phyloP scores from a whole-genome alignment of 768 basidiomycete species.

The Trametes villosa region DNA sequence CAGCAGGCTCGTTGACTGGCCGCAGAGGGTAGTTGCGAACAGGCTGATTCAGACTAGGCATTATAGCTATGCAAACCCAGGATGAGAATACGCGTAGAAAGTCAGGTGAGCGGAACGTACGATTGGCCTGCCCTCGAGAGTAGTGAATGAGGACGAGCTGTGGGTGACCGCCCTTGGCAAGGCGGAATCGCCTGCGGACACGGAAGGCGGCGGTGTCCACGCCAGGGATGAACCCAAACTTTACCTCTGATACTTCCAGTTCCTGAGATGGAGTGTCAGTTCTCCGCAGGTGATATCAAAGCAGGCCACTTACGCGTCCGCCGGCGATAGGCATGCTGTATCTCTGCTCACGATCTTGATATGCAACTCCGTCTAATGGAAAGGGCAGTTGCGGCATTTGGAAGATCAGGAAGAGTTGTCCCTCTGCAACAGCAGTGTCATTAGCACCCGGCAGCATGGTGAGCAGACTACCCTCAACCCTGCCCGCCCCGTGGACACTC shows the following conservation, averaged over 20 bases:
- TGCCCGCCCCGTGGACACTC: too few relatives aligned
- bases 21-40: constrained; percentile 75
- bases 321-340: constrained; percentile 53
- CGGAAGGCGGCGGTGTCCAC: constrained; percentile 68
- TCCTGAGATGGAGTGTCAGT: constrained; percentile 50
- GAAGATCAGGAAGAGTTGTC: constrained; percentile 68
- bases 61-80: constrained; percentile 50
- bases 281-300: not conserved
- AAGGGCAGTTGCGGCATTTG: constrained; percentile 61
- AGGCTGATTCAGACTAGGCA: constrained; percentile 62
- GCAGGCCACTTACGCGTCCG: constrained; percentile 55
- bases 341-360: constrained; percentile 71
- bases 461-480: too few relatives aligned
- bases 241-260: constrained; percentile 74
- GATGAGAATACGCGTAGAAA: constrained; percentile 18
- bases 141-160: constrained; percentile 81
- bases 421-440: constrained; percentile 49
- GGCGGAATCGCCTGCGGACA: constrained; percentile 69
- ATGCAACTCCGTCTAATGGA: constrained; percentile 79
- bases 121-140: constrained; percentile 60
- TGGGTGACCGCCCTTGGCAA: constrained; percentile 73
- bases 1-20: constrained; percentile 62
- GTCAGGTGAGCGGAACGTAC: constrained; percentile 46
- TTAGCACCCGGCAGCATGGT: not conserved
- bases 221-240: constrained; percentile 77